A percentile compares a stretch with the other conserved stretches of the same genome.
Conservation (phyloP, 2,329 filamentous ascomycete genomes). For the Aspergillus arachidicola region DNA sequence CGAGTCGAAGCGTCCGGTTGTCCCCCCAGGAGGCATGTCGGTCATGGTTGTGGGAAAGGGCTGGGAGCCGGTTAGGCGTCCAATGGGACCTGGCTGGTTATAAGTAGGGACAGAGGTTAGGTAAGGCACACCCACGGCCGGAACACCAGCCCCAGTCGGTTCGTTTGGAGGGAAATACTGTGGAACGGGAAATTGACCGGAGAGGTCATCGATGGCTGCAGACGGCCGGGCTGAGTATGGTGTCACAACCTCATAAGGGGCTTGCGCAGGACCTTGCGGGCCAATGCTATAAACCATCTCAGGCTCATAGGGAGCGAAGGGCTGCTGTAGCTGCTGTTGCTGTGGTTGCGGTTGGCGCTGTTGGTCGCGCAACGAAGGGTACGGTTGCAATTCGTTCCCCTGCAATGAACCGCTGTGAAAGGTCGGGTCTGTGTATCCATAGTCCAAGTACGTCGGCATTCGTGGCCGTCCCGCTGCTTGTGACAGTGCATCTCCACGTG, state of each 20-base stretch:
- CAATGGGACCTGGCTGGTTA: slow-evolving; percentile 63
- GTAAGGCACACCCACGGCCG: slow-evolving; percentile 60
- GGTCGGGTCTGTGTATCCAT: slow-evolving; percentile 60
- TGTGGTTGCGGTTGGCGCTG: slow-evolving; percentile 57
- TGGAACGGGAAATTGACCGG: slow-evolving; percentile 67
- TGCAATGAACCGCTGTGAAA: slow-evolving; percentile 50
- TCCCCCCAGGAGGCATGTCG: slow-evolving; percentile 44
- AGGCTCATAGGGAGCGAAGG: slow-evolving; percentile 58
- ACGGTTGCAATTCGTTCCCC: slow-evolving; percentile 58
- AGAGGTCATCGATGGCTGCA: slow-evolving; percentile 75
- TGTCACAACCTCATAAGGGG: slow-evolving; percentile 71
- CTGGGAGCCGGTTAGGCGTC: slow-evolving; percentile 52
- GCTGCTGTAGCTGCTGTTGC: slow-evolving; percentile 56
- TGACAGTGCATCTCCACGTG: slow-evolving; percentile 41
- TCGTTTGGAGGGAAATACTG: slow-evolving; percentile 74
- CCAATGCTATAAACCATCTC: slow-evolving; percentile 80
- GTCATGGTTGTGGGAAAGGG: slow-evolving; percentile 57
- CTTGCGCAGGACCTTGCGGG: slow-evolving; percentile 63
- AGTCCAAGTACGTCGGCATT: slow-evolving; percentile 48
- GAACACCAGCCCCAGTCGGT: slow-evolving; percentile 62
- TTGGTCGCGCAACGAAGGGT: slow-evolving; percentile 64
- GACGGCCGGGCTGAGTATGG: slow-evolving; percentile 76
- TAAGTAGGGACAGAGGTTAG: slow-evolving; percentile 64
- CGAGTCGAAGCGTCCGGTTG: slow-evolving; percentile 42
- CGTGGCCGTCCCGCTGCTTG: slow-evolving; percentile 39